Percentiles rank a stretch among this genome's conserved stretches.
These are phyloP conservation scores for Proliferodiscus dingleyae DNA, from an alignment of 2,329 filamentous ascomycete species.

Conservation along the genomic window DNA sequence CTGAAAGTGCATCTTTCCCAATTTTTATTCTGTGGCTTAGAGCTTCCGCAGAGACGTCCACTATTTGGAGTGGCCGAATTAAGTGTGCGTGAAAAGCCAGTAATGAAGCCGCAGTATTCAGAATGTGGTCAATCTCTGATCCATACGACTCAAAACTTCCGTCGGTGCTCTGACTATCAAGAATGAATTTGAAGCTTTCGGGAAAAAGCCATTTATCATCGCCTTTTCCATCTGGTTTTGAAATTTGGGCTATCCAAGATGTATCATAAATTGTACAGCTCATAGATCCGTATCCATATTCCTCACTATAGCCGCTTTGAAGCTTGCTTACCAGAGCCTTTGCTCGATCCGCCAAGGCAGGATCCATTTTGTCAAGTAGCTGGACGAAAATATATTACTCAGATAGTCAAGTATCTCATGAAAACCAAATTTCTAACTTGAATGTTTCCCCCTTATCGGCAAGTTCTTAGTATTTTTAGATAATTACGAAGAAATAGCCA, in stretches of 20 bases:
- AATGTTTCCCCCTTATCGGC: no score
- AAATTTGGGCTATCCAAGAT: neutral
- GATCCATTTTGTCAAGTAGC: neutral
- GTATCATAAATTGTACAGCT: slow-evolving; percentile 2
- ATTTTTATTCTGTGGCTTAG: neutral
- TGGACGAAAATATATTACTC: neutral
- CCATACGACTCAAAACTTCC: neutral
- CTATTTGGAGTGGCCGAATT: neutral
- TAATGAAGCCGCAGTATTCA: slow-evolving; percentile 1
- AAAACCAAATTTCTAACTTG: no score
- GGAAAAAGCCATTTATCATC: neutral
- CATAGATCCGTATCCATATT: neutral
- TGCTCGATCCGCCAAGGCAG: neutral
- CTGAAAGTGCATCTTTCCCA: neutral
- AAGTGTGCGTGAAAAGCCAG: neutral
- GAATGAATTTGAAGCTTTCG: neutral
- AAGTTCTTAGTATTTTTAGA: no score
- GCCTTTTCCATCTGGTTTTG: neutral
- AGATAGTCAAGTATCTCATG: neutral
- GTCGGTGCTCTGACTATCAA: neutral
- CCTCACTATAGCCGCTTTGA: neutral
- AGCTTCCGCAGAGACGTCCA: neutral
- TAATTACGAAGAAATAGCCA: no score
- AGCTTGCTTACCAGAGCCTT: neutral
- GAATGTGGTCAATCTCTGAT: neutral